Evolutionary conservation across 1,284 basidiomycete species (phyloP), one percentile per base, ranked within the genome.

Genomic region (Sanghuangporus weigelae): DNA sequence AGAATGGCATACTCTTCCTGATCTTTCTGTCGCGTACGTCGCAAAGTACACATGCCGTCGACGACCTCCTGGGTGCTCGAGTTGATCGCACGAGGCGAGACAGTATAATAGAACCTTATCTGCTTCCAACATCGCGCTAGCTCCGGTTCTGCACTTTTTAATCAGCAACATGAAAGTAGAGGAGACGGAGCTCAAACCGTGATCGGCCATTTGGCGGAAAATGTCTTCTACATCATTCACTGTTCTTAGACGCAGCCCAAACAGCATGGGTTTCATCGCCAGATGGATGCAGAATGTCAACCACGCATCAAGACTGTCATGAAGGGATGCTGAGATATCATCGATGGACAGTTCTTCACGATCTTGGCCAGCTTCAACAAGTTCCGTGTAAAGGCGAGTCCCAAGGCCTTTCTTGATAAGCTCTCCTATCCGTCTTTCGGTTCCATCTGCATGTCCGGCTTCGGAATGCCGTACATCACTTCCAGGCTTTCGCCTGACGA

Each of bases 231-330:
- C n/a, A 4, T 62, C 53, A 16, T 42, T 35, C 11, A 49, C 35
- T n/a, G 60, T 55, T 14, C 60, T 39, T 6, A 49, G 14, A 8
- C 35, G 46, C 23, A 62, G 35, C 38, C 60, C 60, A 19, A 62
- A 62, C 14, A 62, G 40, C 40, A 56, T 39, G 31, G 53, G 38
- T 21, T 48, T 42, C 36, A 62, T 62, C 10, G 60, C 50, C 8
- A 48, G 31, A 35, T 55, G 42, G 10, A 62, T 16, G 26, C 50
- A 55, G 21, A 44, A 46, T 42, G 40, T 38, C 14, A 16, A 31
- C 60, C 60, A 62, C 12, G 42, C 26, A 44, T 62, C 50, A 31
- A 53, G 40, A n/a, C 50, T 53, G 26, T 62, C 60, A 31, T 62
- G 60, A 16, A 62, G 35, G 53, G 16, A 14, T 16, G 44, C 44